Base-by-base conservation (phyloP, 768 basidiomycete species). In the Phylloporus rhodoxanthus region DNA sequence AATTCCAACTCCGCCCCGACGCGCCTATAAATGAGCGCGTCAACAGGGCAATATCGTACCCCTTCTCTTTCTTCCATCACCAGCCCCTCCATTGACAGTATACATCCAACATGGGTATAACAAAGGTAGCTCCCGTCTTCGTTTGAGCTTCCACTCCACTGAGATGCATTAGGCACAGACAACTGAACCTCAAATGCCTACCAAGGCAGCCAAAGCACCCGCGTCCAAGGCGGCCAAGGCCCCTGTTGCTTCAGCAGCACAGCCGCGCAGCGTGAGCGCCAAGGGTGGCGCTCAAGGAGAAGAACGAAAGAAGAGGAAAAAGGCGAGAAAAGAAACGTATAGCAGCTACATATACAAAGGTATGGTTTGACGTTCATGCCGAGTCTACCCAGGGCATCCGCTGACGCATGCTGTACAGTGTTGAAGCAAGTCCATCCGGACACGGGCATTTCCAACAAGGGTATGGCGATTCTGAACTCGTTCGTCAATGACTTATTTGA, bases 401-500 rank as follows among this genome's bases (percentile, higher is more conserved):
- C 19, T 29, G 45, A 15, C 21, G 28, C 29, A 26, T 42, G 25
- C 40, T 43, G 6, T 25, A 15, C 40, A 76, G 83, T 83, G 57
- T 70, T 84, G 62, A 83, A 76, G 71, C 83, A 85, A 70, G 83
- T 85, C 54, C 83, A 84, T 73, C 83, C 83, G 45, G 83, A 84
- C 63, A 83, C 81, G 52, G 82, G 82, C 69, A 82, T 84, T 70
- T 84, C 82, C 53, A 83, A 79, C 75, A 82, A 81, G 68, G 76
- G 74, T 21, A 78, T 80, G 77, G 69, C 72, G 45, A 71, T 81
- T 57, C 67, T 79, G 48, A 77, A 81, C 72, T 81, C 79, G 46
- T 81, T 81, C 57, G 80, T 81, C 50, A 81, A 80, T 55, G 79
- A 80, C 59, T 72, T 81, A 66, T 81, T 81, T 53, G 80, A 81